A percentile compares a stretch with the other conserved stretches of the same genome.
phyloP scores from a whole-genome alignment of 768 basidiomycete species.

The Fistulinella prunicolor region DNA sequence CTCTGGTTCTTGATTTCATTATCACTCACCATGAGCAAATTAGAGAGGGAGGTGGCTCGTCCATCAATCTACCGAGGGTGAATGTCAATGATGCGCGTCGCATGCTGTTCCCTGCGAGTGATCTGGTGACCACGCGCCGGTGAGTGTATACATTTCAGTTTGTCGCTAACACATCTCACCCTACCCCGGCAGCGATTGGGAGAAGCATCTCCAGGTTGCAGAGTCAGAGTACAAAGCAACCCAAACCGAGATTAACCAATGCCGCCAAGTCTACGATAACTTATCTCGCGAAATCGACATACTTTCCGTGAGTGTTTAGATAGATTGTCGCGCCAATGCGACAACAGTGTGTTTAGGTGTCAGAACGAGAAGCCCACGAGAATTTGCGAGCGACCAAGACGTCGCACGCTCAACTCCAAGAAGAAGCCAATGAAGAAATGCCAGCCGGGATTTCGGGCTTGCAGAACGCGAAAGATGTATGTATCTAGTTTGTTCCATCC shows the following conservation, averaged over 20 bases:
- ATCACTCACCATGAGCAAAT: neutral
- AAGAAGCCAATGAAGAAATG: constrained; percentile 66
- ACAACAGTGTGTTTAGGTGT: constrained; percentile 10
- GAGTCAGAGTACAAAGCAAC: constrained; percentile 38
- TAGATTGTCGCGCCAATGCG: neutral
- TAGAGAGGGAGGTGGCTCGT: constrained; percentile 70
- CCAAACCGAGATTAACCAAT: constrained; percentile 24
- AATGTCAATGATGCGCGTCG: constrained; percentile 35
- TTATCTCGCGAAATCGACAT: constrained; percentile 29
- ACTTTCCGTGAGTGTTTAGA: constrained; percentile 33
- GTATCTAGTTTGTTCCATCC: constrained; percentile 13
- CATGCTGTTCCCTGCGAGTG: constrained; percentile 52
- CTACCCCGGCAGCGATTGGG: constrained; percentile 42
- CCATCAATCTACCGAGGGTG: constrained; percentile 37
- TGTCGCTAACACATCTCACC: neutral
- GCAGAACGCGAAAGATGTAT: constrained; percentile 51
- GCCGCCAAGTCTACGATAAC: constrained; percentile 30
- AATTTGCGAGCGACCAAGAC: constrained; percentile 34
- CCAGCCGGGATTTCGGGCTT: constrained; percentile 60
- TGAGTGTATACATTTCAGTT: constrained; percentile 26
- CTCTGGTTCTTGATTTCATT: neutral
- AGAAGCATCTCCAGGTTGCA: constrained; percentile 36
- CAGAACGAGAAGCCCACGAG: constrained; percentile 23
- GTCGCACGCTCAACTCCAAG: constrained; percentile 42
- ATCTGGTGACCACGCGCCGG: constrained; percentile 48